These are phyloP conservation scores for Heterococcus sp. DNA, from an alignment of 108 stramenopile species.

Conservation along the genomic window DNA sequence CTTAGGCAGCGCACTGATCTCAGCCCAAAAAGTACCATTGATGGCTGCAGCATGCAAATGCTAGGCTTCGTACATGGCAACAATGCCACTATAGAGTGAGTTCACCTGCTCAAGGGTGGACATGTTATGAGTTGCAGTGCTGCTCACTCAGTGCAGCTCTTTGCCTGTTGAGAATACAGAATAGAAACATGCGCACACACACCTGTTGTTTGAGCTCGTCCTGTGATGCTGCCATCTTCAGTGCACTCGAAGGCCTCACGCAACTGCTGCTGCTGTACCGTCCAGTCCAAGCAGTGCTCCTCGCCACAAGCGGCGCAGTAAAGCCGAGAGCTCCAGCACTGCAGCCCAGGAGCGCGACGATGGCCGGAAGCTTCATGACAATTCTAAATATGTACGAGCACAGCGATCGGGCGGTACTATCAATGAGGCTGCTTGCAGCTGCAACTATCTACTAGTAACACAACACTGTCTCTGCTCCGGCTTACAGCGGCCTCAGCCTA, in stretches of 20 bases:
- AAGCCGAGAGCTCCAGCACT: not conserved
- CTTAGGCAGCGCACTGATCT: not conserved
- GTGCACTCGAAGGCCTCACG: not conserved
- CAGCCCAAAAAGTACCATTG: not conserved
- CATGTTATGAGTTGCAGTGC: not conserved
- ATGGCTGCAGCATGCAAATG: no score
- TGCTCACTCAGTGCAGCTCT: no score
- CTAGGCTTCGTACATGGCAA: no score
- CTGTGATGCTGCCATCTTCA: constrained; percentile 27
- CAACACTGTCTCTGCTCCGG: no score
- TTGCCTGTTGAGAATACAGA: not conserved
- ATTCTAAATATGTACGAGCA: no score
- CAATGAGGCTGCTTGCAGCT: no score
- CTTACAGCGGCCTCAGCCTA: no score
- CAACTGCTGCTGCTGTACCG: not conserved
- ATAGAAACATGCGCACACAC: not conserved
- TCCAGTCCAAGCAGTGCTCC: no score
- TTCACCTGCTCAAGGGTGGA: no score
- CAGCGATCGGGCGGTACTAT: no score
- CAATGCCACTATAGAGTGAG: no score
- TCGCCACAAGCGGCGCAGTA: not conserved
- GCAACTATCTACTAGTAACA: no score
- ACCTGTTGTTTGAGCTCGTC: constrained; percentile 56
- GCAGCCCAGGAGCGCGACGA: not conserved
- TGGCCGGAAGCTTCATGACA: not conserved